Conservation (phyloP, 345 rosid species). For the Dimocarpus longan region DNA sequence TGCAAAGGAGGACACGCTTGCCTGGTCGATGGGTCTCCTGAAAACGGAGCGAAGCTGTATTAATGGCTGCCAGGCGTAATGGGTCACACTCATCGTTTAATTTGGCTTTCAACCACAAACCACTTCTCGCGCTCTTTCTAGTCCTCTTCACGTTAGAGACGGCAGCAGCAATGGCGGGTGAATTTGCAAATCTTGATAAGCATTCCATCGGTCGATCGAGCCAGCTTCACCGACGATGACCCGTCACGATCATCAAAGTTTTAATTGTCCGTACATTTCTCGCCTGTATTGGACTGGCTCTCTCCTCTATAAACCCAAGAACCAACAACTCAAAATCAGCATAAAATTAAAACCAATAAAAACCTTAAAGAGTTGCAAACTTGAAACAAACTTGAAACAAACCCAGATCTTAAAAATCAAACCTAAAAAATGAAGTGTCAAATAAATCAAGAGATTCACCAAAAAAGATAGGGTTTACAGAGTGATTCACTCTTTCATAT, state of each 20-base stretch:
- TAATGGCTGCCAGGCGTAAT: conserved; percentile 55
- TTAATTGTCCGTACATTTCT: background rate
- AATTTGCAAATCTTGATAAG: conserved; percentile 19
- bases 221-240: background rate
- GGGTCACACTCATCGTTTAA: conserved; percentile 55
- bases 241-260: background rate
- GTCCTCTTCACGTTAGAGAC: conserved; percentile 9
- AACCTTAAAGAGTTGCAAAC: too few relatives aligned
- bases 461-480: too few relatives aligned
- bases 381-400: too few relatives aligned
- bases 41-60: conserved; percentile 75
- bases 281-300: background rate
- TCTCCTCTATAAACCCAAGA: too few relatives aligned
- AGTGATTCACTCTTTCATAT: too few relatives aligned
- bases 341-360: too few relatives aligned
- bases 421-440: too few relatives aligned
- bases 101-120: conserved; percentile 41
- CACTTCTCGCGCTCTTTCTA: conserved; percentile 18
- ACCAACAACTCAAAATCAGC: too few relatives aligned
- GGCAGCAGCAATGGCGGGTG: conserved; percentile 16
- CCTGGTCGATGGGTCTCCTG: conserved; percentile 80
- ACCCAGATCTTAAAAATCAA: too few relatives aligned
- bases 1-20: conserved; percentile 11
- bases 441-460: too few relatives aligned
- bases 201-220: conserved; percentile 27